Evolutionary conservation across 2,329 filamentous ascomycete genomes (phyloP).

Genomic region (Fusarium sublunatum): DNA sequence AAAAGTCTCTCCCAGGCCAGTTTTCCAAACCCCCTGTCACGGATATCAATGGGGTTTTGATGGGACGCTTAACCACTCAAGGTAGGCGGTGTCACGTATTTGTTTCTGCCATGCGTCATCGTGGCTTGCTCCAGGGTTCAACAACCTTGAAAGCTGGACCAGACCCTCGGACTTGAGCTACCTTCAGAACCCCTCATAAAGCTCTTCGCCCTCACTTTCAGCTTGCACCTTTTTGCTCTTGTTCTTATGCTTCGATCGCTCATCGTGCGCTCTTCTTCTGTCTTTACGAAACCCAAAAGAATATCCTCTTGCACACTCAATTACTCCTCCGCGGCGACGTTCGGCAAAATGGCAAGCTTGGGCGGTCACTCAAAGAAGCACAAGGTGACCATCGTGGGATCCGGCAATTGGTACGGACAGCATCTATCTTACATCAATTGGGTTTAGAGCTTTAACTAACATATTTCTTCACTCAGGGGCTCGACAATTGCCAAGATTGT

Average conservation of each 20-base stretch:
- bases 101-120: constrained; percentile 47
- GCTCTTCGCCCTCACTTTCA: constrained; percentile 20
- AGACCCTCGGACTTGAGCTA: constrained; percentile 31
- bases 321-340: constrained; percentile 36
- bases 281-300: constrained; percentile 25
- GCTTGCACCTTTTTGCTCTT: constrained; percentile 7
- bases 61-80: constrained; percentile 41
- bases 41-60: constrained; percentile 44
- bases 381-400: constrained; percentile 94
- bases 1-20: constrained; percentile 19
- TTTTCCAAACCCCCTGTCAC: constrained; percentile 28
- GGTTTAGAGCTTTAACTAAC: constrained; percentile 6
- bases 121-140: constrained; percentile 47
- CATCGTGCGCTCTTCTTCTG: constrained; percentile 24
- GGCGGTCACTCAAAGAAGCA: constrained; percentile 76
- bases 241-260: constrained; percentile 43
- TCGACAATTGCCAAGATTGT: constrained; percentile 98
- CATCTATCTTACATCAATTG: too few species aligned
- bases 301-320: constrained; percentile 29
- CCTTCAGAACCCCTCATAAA: constrained; percentile 39
- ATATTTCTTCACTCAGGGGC: constrained; percentile 70
- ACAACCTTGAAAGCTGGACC: constrained; percentile 44
- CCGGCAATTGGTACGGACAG: constrained; percentile 84
- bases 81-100: constrained; percentile 43
- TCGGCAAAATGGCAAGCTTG: constrained; percentile 53